Evolutionary conservation across 345 rosid species (phyloP).

Genomic region (Hibiscus syriacus): DNA sequence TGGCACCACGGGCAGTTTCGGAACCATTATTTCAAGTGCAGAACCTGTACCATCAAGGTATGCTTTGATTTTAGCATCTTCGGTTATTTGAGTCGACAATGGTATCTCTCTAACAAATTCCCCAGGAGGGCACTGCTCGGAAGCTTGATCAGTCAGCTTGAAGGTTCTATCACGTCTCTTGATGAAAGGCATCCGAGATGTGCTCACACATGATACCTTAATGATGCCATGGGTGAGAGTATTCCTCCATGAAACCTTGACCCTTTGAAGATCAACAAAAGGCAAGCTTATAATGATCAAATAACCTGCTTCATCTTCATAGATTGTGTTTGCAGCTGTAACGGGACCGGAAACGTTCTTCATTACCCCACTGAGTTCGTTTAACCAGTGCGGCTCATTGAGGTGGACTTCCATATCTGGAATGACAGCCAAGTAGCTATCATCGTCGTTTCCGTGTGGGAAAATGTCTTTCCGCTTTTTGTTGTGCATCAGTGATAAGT

Average conservation of each 20-base stretch:
- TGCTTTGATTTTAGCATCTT: constrained; percentile 91
- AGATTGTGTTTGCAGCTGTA: constrained; percentile 90
- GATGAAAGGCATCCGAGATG: constrained; percentile 67
- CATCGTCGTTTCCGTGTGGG: constrained; percentile 57
- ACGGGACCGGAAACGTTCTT: constrained; percentile 77
- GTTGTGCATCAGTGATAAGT: constrained; percentile 57
- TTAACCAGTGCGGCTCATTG: constrained; percentile 65
- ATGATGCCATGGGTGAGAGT: constrained; percentile 69
- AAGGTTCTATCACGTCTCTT: constrained; percentile 84
- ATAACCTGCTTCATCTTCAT: constrained; percentile 75
- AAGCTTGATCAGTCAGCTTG: constrained; percentile 78
- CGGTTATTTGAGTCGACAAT: constrained; percentile 76
- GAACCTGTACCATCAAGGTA: constrained; percentile 87
- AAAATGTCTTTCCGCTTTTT: constrained; percentile 79
- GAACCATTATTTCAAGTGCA: constrained; percentile 86
- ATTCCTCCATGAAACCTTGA: constrained; percentile 94
- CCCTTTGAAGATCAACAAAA: constrained; percentile 83
- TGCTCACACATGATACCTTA: constrained; percentile 81
- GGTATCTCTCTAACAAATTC: constrained; percentile 90
- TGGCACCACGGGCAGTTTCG: constrained; percentile 72
- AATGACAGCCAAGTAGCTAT: constrained; percentile 39
- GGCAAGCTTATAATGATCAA: constrained; percentile 83
- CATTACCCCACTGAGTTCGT: constrained; percentile 76
- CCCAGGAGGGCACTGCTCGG: constrained; percentile 99
- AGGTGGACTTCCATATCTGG: constrained; percentile 56